These are phyloP conservation scores for Schwanniomyces polymorphus DNA, from an alignment of 805 yeast genomes.

Conservation along the genomic window DNA sequence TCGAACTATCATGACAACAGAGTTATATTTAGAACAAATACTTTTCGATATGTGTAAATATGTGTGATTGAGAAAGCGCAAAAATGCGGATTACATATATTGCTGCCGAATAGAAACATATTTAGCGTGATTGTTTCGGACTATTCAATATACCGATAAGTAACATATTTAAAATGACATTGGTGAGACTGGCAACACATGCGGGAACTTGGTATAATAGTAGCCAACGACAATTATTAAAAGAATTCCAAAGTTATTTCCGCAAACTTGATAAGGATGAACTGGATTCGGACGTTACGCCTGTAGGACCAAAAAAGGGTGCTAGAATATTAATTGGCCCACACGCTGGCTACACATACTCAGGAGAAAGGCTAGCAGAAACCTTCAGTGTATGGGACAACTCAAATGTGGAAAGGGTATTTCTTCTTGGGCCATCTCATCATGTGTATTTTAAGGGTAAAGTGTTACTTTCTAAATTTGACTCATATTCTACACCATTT, in stretches of 20 bases:
- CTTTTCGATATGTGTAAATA: too few relatives aligned
- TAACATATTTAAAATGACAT: conserved; percentile 7
- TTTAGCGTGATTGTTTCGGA: too few relatives aligned
- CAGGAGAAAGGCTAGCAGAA: conserved; percentile 76
- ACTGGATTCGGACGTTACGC: conserved; percentile 44
- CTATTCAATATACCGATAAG: too few relatives aligned
- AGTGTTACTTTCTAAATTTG: conserved; percentile 54
- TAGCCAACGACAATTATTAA: conserved; percentile 39
- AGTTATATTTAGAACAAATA: too few relatives aligned
- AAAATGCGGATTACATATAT: too few relatives aligned
- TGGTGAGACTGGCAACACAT: conserved; percentile 70
- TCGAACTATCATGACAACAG: too few relatives aligned
- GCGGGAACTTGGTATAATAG: conserved; percentile 88
- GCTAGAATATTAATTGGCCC: conserved; percentile 45
- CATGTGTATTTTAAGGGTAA: conserved; percentile 74
- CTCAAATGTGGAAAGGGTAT: conserved; percentile 56
- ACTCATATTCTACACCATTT: conserved; percentile 73
- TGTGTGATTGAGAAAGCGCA: too few relatives aligned
- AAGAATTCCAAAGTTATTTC: conserved; percentile 53
- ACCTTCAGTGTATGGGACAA: conserved; percentile 74
- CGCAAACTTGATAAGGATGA: conserved; percentile 19
- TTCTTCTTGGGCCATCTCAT: conserved; percentile 91
- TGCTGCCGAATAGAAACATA: too few relatives aligned
- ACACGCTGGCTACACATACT: conserved; percentile 90
- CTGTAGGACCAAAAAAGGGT: conserved; percentile 20